Base-by-base conservation (phyloP, 306 rosid genomes). In the Cucurbita ficifolia region DNA sequence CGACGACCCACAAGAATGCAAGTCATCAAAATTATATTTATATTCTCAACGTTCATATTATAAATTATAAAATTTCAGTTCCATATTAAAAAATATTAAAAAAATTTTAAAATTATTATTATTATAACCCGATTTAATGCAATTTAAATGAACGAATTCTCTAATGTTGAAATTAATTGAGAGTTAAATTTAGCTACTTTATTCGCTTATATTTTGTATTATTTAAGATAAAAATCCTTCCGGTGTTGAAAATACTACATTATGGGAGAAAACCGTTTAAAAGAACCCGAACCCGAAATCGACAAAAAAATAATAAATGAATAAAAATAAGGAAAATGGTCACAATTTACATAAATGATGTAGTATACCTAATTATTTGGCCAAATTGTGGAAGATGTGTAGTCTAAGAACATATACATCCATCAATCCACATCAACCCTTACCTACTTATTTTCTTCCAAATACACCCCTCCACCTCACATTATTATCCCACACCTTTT, bases 351-450 rank as follows among this genome's bases (percentile, higher is more conserved):
- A 13, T 50, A 79, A 82, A 78, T 40, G 61, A 76, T 77, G 38
- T 48, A 63, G 35, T 45, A 48, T 67, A 83, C 84, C 88, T 53
- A 82, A 81, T 71, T 48, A 72, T 33, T 74, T 74, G 74, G 79
- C 77, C 82, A 79, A 81, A 79, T 77, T 2, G 54, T 72, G 75
- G 71, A 78, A 22, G 81, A 75, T 54, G 76, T 70, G 60, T 45
- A 46, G 82, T 80, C n/a, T 63, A 64, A 64, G 65, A 55, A 78
- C 73, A 83, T 73, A 79, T 76, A 87, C 72, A 70, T 73, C 87
- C 77, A 88, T 88, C 94, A 83, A 83, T 86, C 85, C 80, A 76
- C 80, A 85, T 88, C 90, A 78, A 46, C 88, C 76, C 82, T 29
- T 73, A 88, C 92, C 95, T 75, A 88, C 86, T 83, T 76, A 81